Base-by-base conservation (phyloP, 176 grass and related monocot genomes). In the Aegilops longissima region DNA sequence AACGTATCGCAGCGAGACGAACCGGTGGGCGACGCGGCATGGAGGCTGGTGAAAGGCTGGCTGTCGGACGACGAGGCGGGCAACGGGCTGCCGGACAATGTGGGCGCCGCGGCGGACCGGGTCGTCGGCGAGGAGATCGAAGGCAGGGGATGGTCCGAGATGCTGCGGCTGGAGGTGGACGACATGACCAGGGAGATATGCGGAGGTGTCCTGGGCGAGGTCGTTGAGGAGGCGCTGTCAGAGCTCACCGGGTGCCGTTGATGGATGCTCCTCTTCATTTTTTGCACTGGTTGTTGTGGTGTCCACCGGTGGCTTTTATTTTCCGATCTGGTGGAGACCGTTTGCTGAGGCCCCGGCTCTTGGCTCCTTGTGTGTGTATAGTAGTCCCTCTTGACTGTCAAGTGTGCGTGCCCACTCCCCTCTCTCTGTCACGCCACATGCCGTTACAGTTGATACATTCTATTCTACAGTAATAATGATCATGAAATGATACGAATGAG, bases 181-280 rank as follows among this genome's bases (percentile, higher is more conserved):
- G 94, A 99, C 59, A 96, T 96, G 52, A 86, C 86, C 85, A 90
- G 7, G 85, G 92, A 99, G 88, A 94, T 99, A 76, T 88, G 90
- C 7, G 85, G 68, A 23, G 90, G 88, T 12, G 87, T 94, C 11
- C 78, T 99, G 76, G 34, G 82, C 63, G 83, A 94, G 84, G 93
- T 93, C 80, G 87, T 99, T 84, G 80, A 40, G 63, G 94, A 99
- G 83, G 83, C 89, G 68, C 91, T 97, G 51, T 63, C 76, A 49
- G 92, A 86, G 24, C 58, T 93, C 68, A 61, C 66, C 80, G 73
- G 76, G 78, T 85, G 71, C 36, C 83, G 85, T 71, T 92, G 88
- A 61, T 17, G 20, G 40, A 61, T 17, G 20, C 63, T 70, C 25
- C 49, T 16, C 49, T 85, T 82, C 56, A 76, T 71, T 88, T 88